Conservation (phyloP, 352 stramenopile genomes). For the Pythium angustatum region DNA sequence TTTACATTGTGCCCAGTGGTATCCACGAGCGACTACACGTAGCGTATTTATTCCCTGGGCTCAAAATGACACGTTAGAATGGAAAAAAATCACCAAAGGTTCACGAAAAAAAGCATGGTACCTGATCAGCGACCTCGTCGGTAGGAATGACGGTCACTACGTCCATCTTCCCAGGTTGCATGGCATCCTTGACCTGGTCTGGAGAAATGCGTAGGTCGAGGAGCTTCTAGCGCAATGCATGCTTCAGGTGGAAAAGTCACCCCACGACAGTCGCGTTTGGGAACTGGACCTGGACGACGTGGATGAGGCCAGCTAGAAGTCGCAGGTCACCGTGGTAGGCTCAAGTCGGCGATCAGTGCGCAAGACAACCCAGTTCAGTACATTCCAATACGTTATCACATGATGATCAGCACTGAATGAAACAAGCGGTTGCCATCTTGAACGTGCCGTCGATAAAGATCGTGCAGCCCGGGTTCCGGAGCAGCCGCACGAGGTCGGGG, state of each 20-base stretch:
- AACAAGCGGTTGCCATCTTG: background rate
- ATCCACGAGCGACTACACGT: background rate
- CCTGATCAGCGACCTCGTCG: background rate
- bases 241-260: slow-evolving; percentile 1
- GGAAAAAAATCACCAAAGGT: background rate
- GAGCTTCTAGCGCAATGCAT: background rate
- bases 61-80: background rate
- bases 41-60: background rate
- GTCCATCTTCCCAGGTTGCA: background rate
- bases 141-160: background rate
- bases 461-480: background rate
- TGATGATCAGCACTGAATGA: slow-evolving; percentile 9
- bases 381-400: slow-evolving; percentile 23
- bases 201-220: background rate
- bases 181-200: background rate
- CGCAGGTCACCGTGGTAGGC: slow-evolving; percentile 5
- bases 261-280: background rate
- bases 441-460: slow-evolving; percentile 7
- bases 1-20: background rate
- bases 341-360: slow-evolving; percentile 6
- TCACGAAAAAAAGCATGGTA: background rate
- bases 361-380: slow-evolving; percentile 13
- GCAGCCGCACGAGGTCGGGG: background rate
- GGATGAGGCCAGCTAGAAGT: slow-evolving; percentile 9
- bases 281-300: slow-evolving; percentile 5